A percentile compares a stretch with the other conserved stretches of the same genome.
Conservation (phyloP, 78 protist genomes). For the Anaeramoeba flamelloides region DNA sequence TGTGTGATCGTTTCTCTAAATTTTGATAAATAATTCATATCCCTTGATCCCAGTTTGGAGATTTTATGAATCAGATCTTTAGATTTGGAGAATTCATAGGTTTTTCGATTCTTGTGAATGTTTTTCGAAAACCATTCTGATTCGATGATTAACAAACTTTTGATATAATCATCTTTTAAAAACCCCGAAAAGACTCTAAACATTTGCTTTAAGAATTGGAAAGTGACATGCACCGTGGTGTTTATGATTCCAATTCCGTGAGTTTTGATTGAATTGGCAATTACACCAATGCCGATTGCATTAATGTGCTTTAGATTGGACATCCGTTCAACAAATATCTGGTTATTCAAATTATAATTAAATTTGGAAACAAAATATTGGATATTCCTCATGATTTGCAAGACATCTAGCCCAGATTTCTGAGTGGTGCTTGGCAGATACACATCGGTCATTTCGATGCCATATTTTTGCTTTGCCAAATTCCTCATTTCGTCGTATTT, state of each 20-base stretch:
- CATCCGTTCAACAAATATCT: conserved; percentile 64
- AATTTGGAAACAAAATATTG: conserved; percentile 72
- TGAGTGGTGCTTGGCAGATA: conserved; percentile 41
- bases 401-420: conserved; percentile 68
- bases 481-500: conserved; percentile 77
- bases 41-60: too few species aligned
- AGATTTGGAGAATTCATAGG: too few species aligned
- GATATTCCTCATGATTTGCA: conserved; percentile 80
- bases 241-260: conserved; percentile 94
- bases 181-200: conserved; percentile 69
- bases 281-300: conserved; percentile 69
- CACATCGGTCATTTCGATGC: conserved; percentile 40
- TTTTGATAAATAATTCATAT: conserved; percentile 60
- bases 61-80: too few species aligned
- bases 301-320: conserved; percentile 48
- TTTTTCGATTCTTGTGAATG: too few species aligned
- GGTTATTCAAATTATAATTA: conserved; percentile 77
- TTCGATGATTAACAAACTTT: conserved; percentile 28
- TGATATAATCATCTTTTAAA: conserved; percentile 82
- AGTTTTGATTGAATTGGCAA: conserved; percentile 73
- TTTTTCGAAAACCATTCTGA: too few species aligned
- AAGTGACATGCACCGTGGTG: too few species aligned
- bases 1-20: conserved; percentile 72
- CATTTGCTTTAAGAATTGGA: too few species aligned
- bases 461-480: conserved; percentile 63